A percentile compares a stretch with the other conserved stretches of the same genome.
Evolutionary conservation across 768 basidiomycete genomes (phyloP).

Genomic region (Inosperma sp.): DNA sequence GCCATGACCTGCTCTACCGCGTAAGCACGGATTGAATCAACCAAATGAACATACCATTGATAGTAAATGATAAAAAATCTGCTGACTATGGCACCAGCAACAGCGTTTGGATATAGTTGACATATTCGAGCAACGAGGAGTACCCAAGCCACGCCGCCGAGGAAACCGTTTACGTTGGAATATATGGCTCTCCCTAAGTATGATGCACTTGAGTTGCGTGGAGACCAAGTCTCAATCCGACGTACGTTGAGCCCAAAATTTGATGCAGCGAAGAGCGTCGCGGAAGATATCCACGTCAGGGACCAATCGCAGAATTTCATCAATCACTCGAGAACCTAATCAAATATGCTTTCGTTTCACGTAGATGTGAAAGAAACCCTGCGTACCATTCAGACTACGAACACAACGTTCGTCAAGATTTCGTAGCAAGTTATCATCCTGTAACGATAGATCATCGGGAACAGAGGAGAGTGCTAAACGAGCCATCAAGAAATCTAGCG

Average conservation of each 20-base stretch:
- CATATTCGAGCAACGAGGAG: slow-evolving; percentile 99
- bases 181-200: slow-evolving; percentile 86
- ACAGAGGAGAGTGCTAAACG: slow-evolving; percentile 81
- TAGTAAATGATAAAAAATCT: slow-evolving; percentile 98
- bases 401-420: slow-evolving; percentile 94
- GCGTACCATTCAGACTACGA: slow-evolving; percentile 82
- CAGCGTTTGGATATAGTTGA: slow-evolving; percentile 93
- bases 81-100: slow-evolving; percentile 92
- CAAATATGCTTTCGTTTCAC: slow-evolving; percentile 11
- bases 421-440: slow-evolving; percentile 86
- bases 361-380: slow-evolving; percentile 8
- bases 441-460: slow-evolving; percentile 85
- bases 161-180: slow-evolving; percentile 95
- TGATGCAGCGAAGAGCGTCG: slow-evolving; percentile 91
- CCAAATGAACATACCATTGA: slow-evolving; percentile 65
- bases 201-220: neutral
- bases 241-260: slow-evolving; percentile 95
- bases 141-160: slow-evolving; percentile 98
- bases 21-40: slow-evolving; percentile 8
- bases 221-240: slow-evolving; percentile 13
- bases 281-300: slow-evolving; percentile 94
- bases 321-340: slow-evolving; percentile 89
- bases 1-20: slow-evolving; percentile 74
- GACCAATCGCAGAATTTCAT: slow-evolving; percentile 91
- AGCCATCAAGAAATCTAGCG: slow-evolving; percentile 93